phyloP scores from a whole-genome alignment of 2,329 filamentous ascomycete species.

The Botrytis byssoidea region DNA sequence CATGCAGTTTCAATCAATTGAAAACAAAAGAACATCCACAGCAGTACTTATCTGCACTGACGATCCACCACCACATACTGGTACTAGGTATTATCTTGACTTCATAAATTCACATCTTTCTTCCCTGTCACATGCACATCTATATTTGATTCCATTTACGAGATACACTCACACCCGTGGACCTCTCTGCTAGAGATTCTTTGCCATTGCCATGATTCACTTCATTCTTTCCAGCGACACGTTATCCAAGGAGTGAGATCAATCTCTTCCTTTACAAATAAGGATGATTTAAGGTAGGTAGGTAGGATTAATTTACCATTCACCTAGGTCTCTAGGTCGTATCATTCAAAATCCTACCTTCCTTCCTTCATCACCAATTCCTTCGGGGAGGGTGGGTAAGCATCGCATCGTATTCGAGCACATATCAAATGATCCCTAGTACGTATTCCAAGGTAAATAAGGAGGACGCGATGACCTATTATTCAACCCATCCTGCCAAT shows the following conservation, averaged over 20 bases:
- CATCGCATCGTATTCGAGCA: neutral
- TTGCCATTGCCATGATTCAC: neutral
- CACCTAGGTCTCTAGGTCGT: neutral
- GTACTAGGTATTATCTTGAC: neutral
- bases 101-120: neutral
- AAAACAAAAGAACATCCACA: no score
- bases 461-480: neutral
- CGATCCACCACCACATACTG: neutral
- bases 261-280: neutral
- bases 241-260: neutral
- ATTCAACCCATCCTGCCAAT: neutral
- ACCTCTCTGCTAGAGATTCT: no score
- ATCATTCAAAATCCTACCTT: neutral
- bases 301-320: neutral
- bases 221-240: neutral
- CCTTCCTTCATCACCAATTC: constrained; percentile 3
- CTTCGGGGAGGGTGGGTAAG: neutral
- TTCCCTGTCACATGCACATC: neutral
- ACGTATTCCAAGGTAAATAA: neutral
- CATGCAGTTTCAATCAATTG: neutral
- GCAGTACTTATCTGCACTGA: neutral
- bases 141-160: neutral
- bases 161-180: no score
- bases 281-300: no score
- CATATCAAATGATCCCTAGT: neutral